A percentile compares a stretch with the other conserved stretches of the same genome.
phyloP scores from a whole-genome alignment of 768 basidiomycete genomes.

The Amanita brunnescens region DNA sequence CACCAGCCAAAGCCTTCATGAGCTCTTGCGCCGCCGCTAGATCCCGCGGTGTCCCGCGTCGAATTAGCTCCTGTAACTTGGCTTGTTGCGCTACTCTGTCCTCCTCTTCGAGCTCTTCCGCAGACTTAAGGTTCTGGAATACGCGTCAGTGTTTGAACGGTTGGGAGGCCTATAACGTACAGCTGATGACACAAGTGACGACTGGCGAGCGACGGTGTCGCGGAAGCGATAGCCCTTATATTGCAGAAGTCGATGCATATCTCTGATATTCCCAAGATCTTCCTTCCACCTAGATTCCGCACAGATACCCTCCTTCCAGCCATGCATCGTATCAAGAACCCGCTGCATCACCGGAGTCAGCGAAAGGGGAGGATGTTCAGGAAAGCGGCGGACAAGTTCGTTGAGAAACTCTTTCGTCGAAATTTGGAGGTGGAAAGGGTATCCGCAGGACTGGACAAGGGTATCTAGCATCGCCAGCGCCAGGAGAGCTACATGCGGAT shows the following conservation, averaged over 20 bases:
- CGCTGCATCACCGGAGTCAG: slow-evolving; percentile 92
- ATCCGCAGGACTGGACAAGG: slow-evolving; percentile 92
- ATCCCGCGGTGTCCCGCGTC: slow-evolving; percentile 92
- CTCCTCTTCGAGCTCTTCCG: slow-evolving; percentile 93
- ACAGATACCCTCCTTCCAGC: slow-evolving; percentile 95
- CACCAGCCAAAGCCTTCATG: slow-evolving; percentile 93
- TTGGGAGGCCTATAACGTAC: slow-evolving; percentile 23
- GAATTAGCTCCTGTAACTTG: slow-evolving; percentile 97
- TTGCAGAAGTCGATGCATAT: slow-evolving; percentile 90
- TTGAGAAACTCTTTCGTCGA: slow-evolving; percentile 97
- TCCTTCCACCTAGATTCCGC: slow-evolving; percentile 87
- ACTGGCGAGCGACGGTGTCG: slow-evolving; percentile 32
- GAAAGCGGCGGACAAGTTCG: slow-evolving; percentile 95
- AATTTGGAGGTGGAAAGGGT: slow-evolving; percentile 95
- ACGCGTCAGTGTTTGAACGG: background rate
- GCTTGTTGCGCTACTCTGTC: slow-evolving; percentile 93
- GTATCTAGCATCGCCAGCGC: slow-evolving; percentile 83
- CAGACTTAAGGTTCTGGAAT: slow-evolving; percentile 78
- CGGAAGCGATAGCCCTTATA: slow-evolving; percentile 90
- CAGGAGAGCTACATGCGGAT: slow-evolving; percentile 84
- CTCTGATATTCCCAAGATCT: slow-evolving; percentile 91
- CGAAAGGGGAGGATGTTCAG: slow-evolving; percentile 93
- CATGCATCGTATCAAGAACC: slow-evolving; percentile 85
- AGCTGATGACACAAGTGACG: slow-evolving; percentile 28
- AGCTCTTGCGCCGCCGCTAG: slow-evolving; percentile 93